These are phyloP conservation scores for Scytalidium lignicola DNA, from an alignment of 2,329 filamentous ascomycete genomes.

Conservation along the genomic window DNA sequence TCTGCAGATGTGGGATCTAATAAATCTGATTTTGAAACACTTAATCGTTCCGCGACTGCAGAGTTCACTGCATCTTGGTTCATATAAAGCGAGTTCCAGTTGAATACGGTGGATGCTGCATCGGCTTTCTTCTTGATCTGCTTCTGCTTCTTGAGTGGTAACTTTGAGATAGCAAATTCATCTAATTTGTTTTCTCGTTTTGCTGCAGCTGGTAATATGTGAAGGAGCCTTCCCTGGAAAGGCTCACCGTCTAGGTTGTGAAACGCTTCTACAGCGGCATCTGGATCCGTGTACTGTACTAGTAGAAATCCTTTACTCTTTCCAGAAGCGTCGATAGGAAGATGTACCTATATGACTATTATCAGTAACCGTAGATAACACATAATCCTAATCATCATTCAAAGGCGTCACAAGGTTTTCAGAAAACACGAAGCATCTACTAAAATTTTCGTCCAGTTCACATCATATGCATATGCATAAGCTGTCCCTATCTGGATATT, in stretches of 20 bases:
- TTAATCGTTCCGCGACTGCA: constrained; percentile 79
- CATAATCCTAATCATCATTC: constrained; percentile 10
- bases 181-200: constrained; percentile 80
- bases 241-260: constrained; percentile 73
- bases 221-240: constrained; percentile 88
- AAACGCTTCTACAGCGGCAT: constrained; percentile 73
- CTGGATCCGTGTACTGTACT: constrained; percentile 69
- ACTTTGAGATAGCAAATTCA: constrained; percentile 82
- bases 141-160: constrained; percentile 92
- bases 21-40: constrained; percentile 84
- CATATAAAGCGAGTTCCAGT: constrained; percentile 99
- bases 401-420: constrained; percentile 31
- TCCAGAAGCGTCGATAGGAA: constrained; percentile 69
- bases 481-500: constrained; percentile 99
- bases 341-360: constrained; percentile 63
- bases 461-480: constrained; percentile 92
- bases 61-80: constrained; percentile 92
- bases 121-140: constrained; percentile 81
- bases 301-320: constrained; percentile 87
- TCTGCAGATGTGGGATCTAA: constrained; percentile 94
- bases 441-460: constrained; percentile 93
- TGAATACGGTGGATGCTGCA: constrained; percentile 74
- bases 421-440: constrained; percentile 98
- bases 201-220: constrained; percentile 78
- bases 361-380: constrained; percentile 32